Conservation (phyloP, 108 stramenopile species). For the Fragilaria radians region DNA sequence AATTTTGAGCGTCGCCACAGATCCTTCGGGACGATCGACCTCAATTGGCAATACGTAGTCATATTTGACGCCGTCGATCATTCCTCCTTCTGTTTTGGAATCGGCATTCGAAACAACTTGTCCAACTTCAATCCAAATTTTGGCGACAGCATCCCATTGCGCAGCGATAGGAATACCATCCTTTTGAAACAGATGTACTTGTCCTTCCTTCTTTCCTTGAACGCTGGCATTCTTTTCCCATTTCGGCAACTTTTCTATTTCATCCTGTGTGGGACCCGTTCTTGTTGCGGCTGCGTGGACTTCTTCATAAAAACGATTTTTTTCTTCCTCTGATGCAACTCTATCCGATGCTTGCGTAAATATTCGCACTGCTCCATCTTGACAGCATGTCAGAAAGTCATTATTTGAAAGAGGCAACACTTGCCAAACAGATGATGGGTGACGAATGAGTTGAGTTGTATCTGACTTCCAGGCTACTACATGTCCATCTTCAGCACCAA, state of each 20-base stretch:
- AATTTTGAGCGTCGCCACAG: slow-evolving; percentile 76
- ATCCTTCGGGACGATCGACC: slow-evolving; percentile 82
- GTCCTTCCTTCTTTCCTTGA: slow-evolving; percentile 75
- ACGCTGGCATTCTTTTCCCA: slow-evolving; percentile 75
- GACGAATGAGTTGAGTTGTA: slow-evolving; percentile 50
- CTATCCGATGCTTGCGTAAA: slow-evolving; percentile 62
- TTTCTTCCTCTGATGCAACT: slow-evolving; percentile 53
- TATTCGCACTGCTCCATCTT: slow-evolving; percentile 75
- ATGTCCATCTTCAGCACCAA: slow-evolving; percentile 73
- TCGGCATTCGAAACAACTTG: slow-evolving; percentile 78
- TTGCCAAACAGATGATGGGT: slow-evolving; percentile 76
- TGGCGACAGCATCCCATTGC: slow-evolving; percentile 76
- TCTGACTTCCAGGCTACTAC: slow-evolving; percentile 52
- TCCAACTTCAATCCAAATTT: slow-evolving; percentile 93
- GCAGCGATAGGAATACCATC: slow-evolving; percentile 87
- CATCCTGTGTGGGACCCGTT: slow-evolving; percentile 64
- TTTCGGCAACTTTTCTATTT: slow-evolving; percentile 80
- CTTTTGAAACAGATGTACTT: slow-evolving; percentile 90
- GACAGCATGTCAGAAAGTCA: slow-evolving; percentile 87
- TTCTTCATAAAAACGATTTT: slow-evolving; percentile 38
- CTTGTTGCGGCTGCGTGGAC: slow-evolving; percentile 48
- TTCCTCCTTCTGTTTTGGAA: slow-evolving; percentile 40
- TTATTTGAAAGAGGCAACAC: slow-evolving; percentile 40
- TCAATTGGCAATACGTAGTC: slow-evolving; percentile 96
- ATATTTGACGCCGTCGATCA: slow-evolving; percentile 79